A percentile compares a stretch with the other conserved stretches of the same genome.
phyloP scores from a whole-genome alignment of 371 early-diverging fungal species.

The Mortierella sp. region DNA sequence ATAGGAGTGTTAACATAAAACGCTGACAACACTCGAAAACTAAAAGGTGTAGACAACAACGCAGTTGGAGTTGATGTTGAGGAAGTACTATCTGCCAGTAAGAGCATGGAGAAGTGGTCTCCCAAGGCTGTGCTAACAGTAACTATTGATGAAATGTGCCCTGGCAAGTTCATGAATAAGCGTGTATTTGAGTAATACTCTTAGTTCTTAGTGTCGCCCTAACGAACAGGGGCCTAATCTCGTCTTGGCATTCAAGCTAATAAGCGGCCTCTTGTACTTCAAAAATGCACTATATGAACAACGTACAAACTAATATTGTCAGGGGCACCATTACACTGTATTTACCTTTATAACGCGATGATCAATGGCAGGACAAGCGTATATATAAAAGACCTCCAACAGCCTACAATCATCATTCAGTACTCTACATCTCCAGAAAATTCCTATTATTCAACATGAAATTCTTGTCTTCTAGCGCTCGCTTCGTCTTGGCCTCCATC shows the following conservation, averaged over 20 bases:
- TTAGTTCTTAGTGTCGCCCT: background rate
- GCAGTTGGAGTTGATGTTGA: too few species aligned
- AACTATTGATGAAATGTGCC: too few species aligned
- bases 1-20: too few species aligned
- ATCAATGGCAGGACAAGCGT: background rate
- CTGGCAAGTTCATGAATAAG: too few species aligned
- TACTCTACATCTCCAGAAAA: background rate
- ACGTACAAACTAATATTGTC: slow-evolving; percentile 1
- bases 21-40: too few species aligned
- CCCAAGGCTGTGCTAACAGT: too few species aligned
- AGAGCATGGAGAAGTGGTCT: too few species aligned
- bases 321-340: background rate
- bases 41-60: too few species aligned
- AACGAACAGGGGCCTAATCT: background rate
- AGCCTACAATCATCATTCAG: too few species aligned
- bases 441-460: slow-evolving; percentile 11
- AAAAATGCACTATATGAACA: background rate
- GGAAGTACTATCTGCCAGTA: too few species aligned
- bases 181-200: too few species aligned
- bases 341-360: background rate
- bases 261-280: background rate
- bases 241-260: slow-evolving; percentile 1
- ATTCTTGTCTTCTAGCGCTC: slow-evolving; percentile 8
- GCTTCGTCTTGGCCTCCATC: slow-evolving; percentile 11
- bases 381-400: slow-evolving; percentile 3